Evolutionary conservation across 2,329 filamentous ascomycete species (phyloP).

Genomic region (Cladosporium austrohemisphaericum): DNA sequence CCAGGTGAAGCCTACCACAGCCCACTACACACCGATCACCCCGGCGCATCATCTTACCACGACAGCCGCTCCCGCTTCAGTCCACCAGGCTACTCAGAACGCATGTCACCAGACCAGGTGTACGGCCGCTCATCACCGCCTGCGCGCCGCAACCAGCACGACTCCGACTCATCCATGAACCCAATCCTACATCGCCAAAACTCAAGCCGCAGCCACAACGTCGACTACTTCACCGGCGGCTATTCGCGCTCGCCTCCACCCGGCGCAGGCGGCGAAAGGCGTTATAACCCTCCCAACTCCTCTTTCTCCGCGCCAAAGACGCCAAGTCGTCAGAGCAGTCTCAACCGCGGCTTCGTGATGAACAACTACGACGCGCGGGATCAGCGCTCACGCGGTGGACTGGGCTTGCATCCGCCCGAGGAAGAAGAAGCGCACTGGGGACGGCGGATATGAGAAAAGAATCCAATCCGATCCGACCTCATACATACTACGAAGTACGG

Average conservation of each 20-base stretch:
- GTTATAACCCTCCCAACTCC: conserved; percentile 36
- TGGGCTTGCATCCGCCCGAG: conserved; percentile 37
- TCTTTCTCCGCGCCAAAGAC: conserved; percentile 43
- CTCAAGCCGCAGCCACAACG: conserved; percentile 4
- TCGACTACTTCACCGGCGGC: conserved; percentile 17
- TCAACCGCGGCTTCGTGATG: conserved; percentile 14
- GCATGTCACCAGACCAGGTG: conserved; percentile 12
- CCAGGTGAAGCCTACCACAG: conserved; percentile 22
- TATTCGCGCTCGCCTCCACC: conserved; percentile 24
- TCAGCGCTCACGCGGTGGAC: conserved; percentile 36
- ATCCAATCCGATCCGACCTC: too few species aligned
- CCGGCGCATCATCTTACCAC: conserved; percentile 13
- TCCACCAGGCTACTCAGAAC: conserved; percentile 13
- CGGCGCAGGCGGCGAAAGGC: conserved; percentile 29
- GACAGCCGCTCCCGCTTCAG: conserved; percentile 7
- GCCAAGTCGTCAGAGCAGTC: conserved; percentile 26
- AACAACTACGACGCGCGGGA: conserved; percentile 33
- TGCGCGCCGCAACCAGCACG: background rate
- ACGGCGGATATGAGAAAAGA: too few species aligned
- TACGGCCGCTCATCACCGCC: background rate
- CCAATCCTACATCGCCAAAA: conserved; percentile 2
- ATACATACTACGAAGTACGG: too few species aligned
- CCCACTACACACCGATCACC: conserved; percentile 17
- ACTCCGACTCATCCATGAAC: conserved; percentile 1
- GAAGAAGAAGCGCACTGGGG: conserved; percentile 10